Evolutionary conservation across 2,329 filamentous ascomycete species (phyloP), one percentile per base, ranked within the genome.

Genomic region (Teratosphaeria zuluensis): DNA sequence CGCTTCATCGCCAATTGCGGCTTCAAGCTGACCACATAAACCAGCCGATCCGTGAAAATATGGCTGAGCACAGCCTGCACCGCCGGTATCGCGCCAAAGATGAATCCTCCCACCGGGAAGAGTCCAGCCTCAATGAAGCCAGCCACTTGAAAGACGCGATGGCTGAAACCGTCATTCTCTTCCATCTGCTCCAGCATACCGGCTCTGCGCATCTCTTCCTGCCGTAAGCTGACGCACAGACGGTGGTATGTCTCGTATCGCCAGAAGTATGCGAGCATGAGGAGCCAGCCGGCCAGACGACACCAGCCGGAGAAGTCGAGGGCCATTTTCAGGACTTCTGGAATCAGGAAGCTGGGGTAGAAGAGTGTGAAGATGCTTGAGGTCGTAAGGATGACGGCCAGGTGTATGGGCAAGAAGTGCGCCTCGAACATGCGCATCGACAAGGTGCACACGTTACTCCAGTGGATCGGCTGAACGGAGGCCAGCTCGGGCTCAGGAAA

Each of bases 1-100:
- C 42, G 55, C 57, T 57, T 58, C 55, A 58, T 30, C 24, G 48
- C 54, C 16, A 60, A 52, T 28, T 67, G 68, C 16, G 66, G 84
- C 81, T 89, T 90, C 72, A 85, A 84, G 75, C 85, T 88, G 66
- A 90, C 86, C 0, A 84, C 81, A 72, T 90, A 90, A 11, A 86
- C 84, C 64, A 90, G 70, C 58, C 87, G 78, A 35, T 85, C 75
- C 0, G 84, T 88, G 81, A 85, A 89, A 67, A 89, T 83, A 69
- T 90, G 87, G 67, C 79, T 82, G 57, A 89, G 72, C 63, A 87
- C 82, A 1, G 87, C 87, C 62, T 89, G 84, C 4, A 84, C 77
- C 51, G 84, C 83, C 0, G 87, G 87, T 19, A 89, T 80, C 0
- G 84, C 81, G 19, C 86, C 86, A 65, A 84, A 89, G 2, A 89